phyloP scores from a whole-genome alignment of 257 asterid genomes.

The Ilex aquifolium region DNA sequence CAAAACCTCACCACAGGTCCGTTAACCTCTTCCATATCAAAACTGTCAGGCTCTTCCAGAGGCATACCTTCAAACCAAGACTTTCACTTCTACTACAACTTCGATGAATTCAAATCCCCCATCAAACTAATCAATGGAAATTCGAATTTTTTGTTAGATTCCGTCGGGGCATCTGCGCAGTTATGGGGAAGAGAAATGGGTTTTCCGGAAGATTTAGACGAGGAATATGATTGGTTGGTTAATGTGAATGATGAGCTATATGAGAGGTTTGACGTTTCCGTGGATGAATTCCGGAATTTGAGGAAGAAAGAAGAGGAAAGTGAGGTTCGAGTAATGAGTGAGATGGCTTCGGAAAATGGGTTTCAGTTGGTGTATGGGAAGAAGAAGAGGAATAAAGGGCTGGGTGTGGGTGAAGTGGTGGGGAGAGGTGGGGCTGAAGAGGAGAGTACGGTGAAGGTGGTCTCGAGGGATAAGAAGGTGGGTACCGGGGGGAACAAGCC shows the following conservation, averaged over 20 bases:
- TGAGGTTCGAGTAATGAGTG: constrained; percentile 42
- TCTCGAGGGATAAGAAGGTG: constrained; percentile 22
- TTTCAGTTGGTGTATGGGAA: constrained; percentile 71
- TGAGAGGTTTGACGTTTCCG: constrained; percentile 63
- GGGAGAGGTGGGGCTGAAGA: neutral
- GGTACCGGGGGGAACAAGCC: constrained; percentile 60
- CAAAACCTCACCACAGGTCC: constrained; percentile 42
- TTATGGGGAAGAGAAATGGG: constrained; percentile 46
- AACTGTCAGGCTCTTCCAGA: constrained; percentile 78
- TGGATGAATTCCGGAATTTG: constrained; percentile 55
- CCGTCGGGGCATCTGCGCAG: constrained; percentile 49
- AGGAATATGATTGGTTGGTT: constrained; percentile 71
- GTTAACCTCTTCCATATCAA: constrained; percentile 47
- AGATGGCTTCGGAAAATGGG: constrained; percentile 43
- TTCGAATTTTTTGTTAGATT: constrained; percentile 39
- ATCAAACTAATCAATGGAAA: constrained; percentile 40
- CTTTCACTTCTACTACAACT: constrained; percentile 84
- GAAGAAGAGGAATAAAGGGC: constrained; percentile 38
- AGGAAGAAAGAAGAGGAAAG: constrained; percentile 60
- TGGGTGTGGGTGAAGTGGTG: constrained; percentile 7
- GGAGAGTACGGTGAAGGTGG: constrained; percentile 14
- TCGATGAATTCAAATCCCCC: constrained; percentile 62
- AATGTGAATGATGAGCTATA: constrained; percentile 61
- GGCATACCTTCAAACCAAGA: constrained; percentile 65
- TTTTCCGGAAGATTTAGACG: constrained; percentile 58